Evolutionary conservation across 2,329 filamentous ascomycete species (phyloP).

Genomic region (Neopestalotiopsis rosae): DNA sequence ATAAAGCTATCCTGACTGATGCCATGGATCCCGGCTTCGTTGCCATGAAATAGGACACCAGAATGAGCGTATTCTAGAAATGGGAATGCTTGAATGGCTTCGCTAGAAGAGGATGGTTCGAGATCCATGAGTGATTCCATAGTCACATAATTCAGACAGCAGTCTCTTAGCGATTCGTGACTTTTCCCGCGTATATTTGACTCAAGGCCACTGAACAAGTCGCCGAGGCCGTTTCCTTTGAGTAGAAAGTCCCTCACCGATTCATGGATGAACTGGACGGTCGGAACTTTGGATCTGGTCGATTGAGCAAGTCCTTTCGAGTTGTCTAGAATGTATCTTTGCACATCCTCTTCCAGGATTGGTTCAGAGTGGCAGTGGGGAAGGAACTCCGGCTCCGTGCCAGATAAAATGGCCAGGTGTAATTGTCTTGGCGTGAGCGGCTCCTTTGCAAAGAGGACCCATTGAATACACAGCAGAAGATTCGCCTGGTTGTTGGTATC

Average conservation of each 20-base stretch:
- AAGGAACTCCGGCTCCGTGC: constrained; percentile 25
- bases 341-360: constrained; percentile 28
- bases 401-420: constrained; percentile 41
- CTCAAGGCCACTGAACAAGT: constrained; percentile 38
- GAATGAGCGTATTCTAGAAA: no score
- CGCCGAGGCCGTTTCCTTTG: constrained; percentile 35
- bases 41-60: no score
- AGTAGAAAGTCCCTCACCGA: constrained; percentile 54
- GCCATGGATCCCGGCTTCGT: no score
- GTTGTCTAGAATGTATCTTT: constrained; percentile 41
- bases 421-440: constrained; percentile 42
- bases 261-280: constrained; percentile 60
- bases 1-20: no score
- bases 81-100: no score
- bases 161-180: constrained; percentile 50
- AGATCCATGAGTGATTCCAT: no score
- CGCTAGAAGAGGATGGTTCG: no score
- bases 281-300: constrained; percentile 33
- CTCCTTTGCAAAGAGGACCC: constrained; percentile 44
- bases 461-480: constrained; percentile 42
- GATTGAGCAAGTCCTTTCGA: constrained; percentile 59
- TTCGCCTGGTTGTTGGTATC: constrained; percentile 38
- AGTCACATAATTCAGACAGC: constrained; percentile 25
- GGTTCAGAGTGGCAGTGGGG: constrained; percentile 31
- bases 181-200: constrained; percentile 38